A percentile compares a stretch with the other conserved stretches of the same genome.
Evolutionary conservation across 2,329 filamentous ascomycete species (phyloP).

Genomic region (Phaeoacremonium minimum): DNA sequence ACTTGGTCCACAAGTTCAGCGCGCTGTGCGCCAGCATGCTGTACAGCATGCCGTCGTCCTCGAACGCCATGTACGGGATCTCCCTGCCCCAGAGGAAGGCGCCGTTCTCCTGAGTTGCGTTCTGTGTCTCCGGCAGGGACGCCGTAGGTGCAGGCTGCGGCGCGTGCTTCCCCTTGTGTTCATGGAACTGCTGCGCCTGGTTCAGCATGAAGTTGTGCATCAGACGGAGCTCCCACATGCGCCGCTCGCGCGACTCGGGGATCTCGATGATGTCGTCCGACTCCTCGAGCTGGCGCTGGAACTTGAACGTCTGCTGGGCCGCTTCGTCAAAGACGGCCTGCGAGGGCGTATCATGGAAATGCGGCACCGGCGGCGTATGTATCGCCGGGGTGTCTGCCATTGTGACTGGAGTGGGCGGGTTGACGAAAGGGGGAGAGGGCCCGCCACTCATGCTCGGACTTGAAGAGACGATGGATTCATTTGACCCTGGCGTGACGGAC

Average conservation of each 20-base stretch:
- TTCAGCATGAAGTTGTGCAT: constrained; percentile 27
- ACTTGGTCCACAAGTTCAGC: constrained; percentile 26
- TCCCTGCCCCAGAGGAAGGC: constrained; percentile 24
- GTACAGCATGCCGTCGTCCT: constrained; percentile 26
- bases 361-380: neutral
- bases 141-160: constrained; percentile 7
- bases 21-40: constrained; percentile 28
- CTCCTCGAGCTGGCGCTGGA: constrained; percentile 9
- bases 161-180: constrained; percentile 9
- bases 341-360: too few species aligned
- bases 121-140: neutral
- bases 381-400: neutral
- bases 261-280: constrained; percentile 18
- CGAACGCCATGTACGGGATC: constrained; percentile 24
- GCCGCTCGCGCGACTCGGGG: constrained; percentile 28
- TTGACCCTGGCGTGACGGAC: neutral
- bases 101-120: neutral
- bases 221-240: constrained; percentile 29
- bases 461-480: neutral
- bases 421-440: neutral
- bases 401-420: neutral
- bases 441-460: neutral
- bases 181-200: constrained; percentile 20
- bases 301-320: constrained; percentile 1
- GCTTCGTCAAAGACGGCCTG: constrained; percentile 2